A percentile compares a stretch with the other conserved stretches of the same genome.
Conservation (phyloP, 2,329 filamentous ascomycete species). For the Cercospora canescens region DNA sequence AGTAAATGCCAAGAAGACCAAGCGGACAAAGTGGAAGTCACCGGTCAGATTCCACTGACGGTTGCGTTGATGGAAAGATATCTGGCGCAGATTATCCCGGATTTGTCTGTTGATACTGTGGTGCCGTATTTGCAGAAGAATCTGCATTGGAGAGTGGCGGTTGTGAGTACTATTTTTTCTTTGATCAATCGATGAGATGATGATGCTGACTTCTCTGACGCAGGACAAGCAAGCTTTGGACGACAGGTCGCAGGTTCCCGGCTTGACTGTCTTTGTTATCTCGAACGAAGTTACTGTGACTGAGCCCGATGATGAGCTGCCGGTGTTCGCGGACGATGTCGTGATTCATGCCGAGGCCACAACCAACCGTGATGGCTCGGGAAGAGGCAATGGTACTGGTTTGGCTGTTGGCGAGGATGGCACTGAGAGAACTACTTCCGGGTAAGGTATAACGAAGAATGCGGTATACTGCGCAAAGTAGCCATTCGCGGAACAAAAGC, state of each 20-base stretch:
- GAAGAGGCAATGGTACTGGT: slow-evolving; percentile 1
- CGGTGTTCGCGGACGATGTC: neutral
- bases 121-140: slow-evolving; percentile 12
- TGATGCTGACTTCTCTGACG: neutral
- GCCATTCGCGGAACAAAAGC: neutral
- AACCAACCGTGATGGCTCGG: neutral
- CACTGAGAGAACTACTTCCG: neutral
- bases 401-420: neutral
- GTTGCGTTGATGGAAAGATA: slow-evolving; percentile 9
- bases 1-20: neutral
- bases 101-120: slow-evolving; percentile 3
- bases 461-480: neutral
- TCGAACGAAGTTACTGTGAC: slow-evolving; percentile 3
- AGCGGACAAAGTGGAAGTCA: neutral
- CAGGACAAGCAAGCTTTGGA: slow-evolving; percentile 2
- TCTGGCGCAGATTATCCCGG: slow-evolving; percentile 3
- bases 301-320: neutral
- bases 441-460: neutral
- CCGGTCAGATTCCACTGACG: slow-evolving; percentile 8
- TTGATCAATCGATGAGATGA: neutral
- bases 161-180: neutral
- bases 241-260: neutral
- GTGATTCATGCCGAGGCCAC: slow-evolving; percentile 1
- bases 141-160: slow-evolving; percentile 12
- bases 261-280: neutral